Percentiles rank a stretch among this genome's conserved stretches.
Evolutionary conservation across 2,329 filamentous ascomycete species (phyloP).

Genomic region (Aureobasidium sp.): DNA sequence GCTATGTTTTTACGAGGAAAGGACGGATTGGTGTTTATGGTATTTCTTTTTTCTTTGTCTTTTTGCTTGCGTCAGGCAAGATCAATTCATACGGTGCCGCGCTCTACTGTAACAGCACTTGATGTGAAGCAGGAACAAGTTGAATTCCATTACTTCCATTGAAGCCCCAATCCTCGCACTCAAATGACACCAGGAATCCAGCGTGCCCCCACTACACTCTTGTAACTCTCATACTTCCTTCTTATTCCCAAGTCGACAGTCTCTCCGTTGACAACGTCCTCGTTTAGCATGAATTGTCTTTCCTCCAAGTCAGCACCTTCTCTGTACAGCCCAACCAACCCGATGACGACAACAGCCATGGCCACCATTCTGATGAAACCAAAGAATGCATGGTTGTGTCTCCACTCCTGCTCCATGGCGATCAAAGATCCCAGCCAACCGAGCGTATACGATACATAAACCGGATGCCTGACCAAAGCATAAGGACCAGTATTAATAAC

Average conservation of each 20-base stretch:
- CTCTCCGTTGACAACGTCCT: neutral
- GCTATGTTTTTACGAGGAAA: neutral
- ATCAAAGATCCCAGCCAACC: conserved; percentile 8
- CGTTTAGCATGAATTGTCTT: conserved; percentile 3
- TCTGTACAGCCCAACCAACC: conserved; percentile 6
- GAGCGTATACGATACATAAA: neutral
- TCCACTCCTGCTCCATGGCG: conserved; percentile 1
- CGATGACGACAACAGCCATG: neutral
- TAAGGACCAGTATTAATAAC: conserved; percentile 13
- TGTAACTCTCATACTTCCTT: conserved; percentile 12
- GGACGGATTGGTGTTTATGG: neutral
- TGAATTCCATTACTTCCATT: neutral
- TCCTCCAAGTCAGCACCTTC: conserved; percentile 13
- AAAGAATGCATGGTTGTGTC: neutral
- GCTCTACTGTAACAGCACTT: neutral
- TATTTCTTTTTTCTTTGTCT: neutral
- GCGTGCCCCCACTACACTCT: conserved; percentile 5
- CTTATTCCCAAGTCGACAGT: conserved; percentile 2
- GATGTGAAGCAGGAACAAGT: neutral
- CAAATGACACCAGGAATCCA: conserved; percentile 12
- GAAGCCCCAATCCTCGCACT: too few relatives aligned
- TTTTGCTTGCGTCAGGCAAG: neutral
- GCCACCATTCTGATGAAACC: conserved; percentile 1
- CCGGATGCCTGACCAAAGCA: conserved; percentile 9
- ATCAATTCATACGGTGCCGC: too few relatives aligned